Evolutionary conservation across 345 rosid species (phyloP).

Genomic region (Rhizophora mangle): DNA sequence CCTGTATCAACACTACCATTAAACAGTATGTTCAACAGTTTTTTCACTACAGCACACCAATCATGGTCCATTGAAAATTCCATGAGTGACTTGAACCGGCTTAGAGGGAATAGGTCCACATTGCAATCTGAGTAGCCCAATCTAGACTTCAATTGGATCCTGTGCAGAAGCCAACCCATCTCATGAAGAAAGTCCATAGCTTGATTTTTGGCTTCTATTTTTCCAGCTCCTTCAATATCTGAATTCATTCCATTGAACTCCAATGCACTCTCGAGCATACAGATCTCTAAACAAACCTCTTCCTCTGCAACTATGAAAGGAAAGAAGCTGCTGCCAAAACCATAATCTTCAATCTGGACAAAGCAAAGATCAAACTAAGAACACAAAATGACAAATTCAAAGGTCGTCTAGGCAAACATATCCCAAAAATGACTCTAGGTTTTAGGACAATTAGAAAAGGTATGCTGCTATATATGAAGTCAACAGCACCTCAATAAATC

Average conservation of each 20-base stretch:
- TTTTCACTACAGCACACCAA: constrained; percentile 93
- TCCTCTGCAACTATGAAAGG: constrained; percentile 91
- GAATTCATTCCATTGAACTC: constrained; percentile 57
- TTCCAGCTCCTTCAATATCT: constrained; percentile 28
- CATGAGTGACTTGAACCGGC: constrained; percentile 82
- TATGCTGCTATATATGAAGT: constrained; percentile 13
- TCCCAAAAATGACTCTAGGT: not conserved
- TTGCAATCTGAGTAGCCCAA: constrained; percentile 63
- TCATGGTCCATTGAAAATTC: constrained; percentile 94
- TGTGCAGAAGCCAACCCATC: constrained; percentile 95
- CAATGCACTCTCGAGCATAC: constrained; percentile 65
- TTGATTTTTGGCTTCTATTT: constrained; percentile 50
- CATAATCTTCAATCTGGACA: constrained; percentile 86
- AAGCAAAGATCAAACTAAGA: constrained; percentile 21
- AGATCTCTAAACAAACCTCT: constrained; percentile 82
- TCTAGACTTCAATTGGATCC: constrained; percentile 62
- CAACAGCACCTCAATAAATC: constrained; percentile 82
- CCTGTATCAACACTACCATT: constrained; percentile 65
- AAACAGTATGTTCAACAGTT: constrained; percentile 66
- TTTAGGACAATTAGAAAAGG: not conserved
- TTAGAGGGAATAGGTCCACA: constrained; percentile 54
- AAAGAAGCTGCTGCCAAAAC: constrained; percentile 80
- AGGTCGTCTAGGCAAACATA: not conserved
- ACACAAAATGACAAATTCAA: not conserved
- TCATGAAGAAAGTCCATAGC: constrained; percentile 94